Percentiles rank a stretch among this genome's conserved stretches.
These are phyloP conservation scores for Monosporozyma aerobia DNA, from an alignment of 805 yeast species.

Conservation along the genomic window DNA sequence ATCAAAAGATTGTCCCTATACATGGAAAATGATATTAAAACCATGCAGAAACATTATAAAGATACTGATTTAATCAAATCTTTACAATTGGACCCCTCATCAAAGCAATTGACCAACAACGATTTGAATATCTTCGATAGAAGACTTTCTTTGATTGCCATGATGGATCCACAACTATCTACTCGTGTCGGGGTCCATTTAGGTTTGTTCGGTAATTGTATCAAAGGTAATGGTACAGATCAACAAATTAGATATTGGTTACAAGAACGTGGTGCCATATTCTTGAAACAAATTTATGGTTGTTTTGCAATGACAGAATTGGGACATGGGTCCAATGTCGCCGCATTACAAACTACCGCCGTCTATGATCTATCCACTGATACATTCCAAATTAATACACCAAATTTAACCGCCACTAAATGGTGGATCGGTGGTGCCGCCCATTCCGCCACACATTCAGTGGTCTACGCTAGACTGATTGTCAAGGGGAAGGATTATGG, in stretches of 20 bases:
- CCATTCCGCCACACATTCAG: constrained; percentile 80
- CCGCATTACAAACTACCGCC: constrained; percentile 89
- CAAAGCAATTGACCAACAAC: constrained; percentile 14
- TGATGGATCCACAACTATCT: constrained; percentile 69
- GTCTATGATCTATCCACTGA: constrained; percentile 57
- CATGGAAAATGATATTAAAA: constrained; percentile 38
- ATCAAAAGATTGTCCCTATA: constrained; percentile 54
- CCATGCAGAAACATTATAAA: constrained; percentile 15
- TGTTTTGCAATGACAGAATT: constrained; percentile 92
- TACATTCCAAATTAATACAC: constrained; percentile 71
- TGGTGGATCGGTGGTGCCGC: constrained; percentile 99
- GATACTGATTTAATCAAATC: constrained; percentile 20
- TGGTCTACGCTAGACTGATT: constrained; percentile 76
- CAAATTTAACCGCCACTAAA: constrained; percentile 86
- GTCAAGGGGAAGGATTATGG: constrained; percentile 83
- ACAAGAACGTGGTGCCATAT: constrained; percentile 51
- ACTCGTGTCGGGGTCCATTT: constrained; percentile 84
- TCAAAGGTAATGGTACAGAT: constrained; percentile 80
- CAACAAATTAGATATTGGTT: constrained; percentile 84
- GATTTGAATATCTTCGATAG: constrained; percentile 39
- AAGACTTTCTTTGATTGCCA: constrained; percentile 48
- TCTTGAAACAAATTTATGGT: constrained; percentile 60
- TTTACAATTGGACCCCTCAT: constrained; percentile 15
- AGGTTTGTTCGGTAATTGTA: constrained; percentile 73
- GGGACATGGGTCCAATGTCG: constrained; percentile 91